Evolutionary conservation across 345 rosid species (phyloP), one percentile per base, ranked within the genome.

Genomic region (Raphanus sativus): DNA sequence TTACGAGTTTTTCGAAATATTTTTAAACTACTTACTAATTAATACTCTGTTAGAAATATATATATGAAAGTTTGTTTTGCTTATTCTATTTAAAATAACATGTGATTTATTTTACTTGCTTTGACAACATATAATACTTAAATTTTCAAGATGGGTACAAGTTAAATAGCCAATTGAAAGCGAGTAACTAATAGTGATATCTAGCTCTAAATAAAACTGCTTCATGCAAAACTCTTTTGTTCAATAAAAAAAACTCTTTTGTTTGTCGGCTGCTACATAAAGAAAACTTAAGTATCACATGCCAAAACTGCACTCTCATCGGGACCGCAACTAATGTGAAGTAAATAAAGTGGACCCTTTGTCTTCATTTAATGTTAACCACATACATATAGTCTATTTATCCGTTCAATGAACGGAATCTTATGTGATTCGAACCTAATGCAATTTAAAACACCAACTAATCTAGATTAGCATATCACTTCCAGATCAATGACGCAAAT

Each of bases 331-430:
- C 67, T 40, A 59, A 29, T 42, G 66, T 58, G 78, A 66, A 28
- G 33, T 40, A 42, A 66, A 33, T n/a, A 21, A 54, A 17, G 15
- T 67, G 78, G 73, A 75, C 78, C 78, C 34, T 17, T 48, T 50
- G 15, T 6, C 42, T 45, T 13, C 34, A 56, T 26, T 8, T 42
- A 21, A 26, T 30, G n/a, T 8, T 42, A 21, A 26, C 62, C 34
- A 70, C 65, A 38, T 36, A 16, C 6, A 3, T 55, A 58, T 56
- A 24, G n/a, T 26, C 7, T 36, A 26, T 38, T 25, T 15, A 70
- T 36, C 25, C 15, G 10, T 3, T 58, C 30, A 8, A 10, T 59
- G 33, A 58, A 56, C 54, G 34, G 67, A 71, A 71, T 71, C 75
- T 71, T 40, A 40, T n/a, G 25, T 34, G 26, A 56, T 5, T 32